These are phyloP conservation scores for Diplosphaera chodatii DNA, from an alignment of 139 green algal genomes.

Conservation along the genomic window DNA sequence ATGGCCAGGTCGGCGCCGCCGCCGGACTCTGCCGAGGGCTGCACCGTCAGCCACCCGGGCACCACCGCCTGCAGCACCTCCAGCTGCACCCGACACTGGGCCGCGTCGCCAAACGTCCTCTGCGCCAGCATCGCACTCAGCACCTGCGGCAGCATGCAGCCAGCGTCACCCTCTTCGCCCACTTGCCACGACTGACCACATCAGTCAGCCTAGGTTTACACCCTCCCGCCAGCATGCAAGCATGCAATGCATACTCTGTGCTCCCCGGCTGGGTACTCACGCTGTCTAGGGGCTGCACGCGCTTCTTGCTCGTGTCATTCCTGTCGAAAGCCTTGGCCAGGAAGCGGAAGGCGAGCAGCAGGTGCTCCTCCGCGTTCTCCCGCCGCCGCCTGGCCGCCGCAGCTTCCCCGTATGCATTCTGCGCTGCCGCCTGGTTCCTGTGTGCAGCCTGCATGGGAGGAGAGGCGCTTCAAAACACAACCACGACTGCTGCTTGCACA, in stretches of 20 bases:
- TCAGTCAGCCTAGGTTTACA: no score
- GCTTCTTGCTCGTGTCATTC: no score
- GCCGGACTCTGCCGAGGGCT: neutral
- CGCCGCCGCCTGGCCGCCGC: no score
- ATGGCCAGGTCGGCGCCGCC: neutral
- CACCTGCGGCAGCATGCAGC: neutral
- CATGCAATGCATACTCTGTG: no score
- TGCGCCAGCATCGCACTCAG: neutral
- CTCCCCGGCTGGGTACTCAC: no score
- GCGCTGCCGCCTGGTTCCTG: neutral
- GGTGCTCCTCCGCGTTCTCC: neutral
- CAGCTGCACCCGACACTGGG: neutral
- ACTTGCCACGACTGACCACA: no score
- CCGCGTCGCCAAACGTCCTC: neutral
- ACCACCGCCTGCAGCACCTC: neutral
- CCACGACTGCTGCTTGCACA: no score
- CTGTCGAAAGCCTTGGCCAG: neutral
- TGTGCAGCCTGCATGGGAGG: neutral
- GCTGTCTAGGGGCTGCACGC: neutral
- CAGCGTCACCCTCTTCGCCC: no score
- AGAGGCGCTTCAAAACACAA: no score
- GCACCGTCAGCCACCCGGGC: neutral
- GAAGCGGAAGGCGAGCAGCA: neutral
- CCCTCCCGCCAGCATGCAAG: no score
- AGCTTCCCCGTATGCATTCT: neutral